Conservation (phyloP, 805 yeast species). For the Nakazawaea pomicola region DNA sequence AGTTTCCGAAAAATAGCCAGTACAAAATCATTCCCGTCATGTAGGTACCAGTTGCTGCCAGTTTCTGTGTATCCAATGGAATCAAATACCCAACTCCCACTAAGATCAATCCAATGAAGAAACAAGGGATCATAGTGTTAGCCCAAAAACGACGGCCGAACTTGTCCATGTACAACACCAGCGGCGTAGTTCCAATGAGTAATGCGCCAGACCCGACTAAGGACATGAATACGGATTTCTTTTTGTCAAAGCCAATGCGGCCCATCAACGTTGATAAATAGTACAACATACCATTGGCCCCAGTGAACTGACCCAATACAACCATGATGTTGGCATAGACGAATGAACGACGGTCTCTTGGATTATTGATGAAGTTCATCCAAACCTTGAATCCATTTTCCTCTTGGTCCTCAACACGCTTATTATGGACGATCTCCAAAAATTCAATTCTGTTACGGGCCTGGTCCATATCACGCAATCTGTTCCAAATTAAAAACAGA, state of each 20-base stretch:
- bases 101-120: slow-evolving; percentile 54
- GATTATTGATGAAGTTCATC: slow-evolving; percentile 46
- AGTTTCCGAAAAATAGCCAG: slow-evolving; percentile 62
- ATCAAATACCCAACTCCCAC: slow-evolving; percentile 55
- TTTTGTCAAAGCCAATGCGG: slow-evolving; percentile 47
- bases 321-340: slow-evolving; percentile 55
- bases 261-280: slow-evolving; percentile 56
- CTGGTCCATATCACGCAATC: slow-evolving; percentile 43
- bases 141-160: slow-evolving; percentile 62
- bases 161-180: slow-evolving; percentile 51
- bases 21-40: slow-evolving; percentile 58
- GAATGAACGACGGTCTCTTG: slow-evolving; percentile 59
- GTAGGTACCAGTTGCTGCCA: slow-evolving; percentile 56
- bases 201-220: slow-evolving; percentile 65
- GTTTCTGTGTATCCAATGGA: slow-evolving; percentile 26
- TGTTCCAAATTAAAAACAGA: slow-evolving; percentile 51
- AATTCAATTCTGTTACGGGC: slow-evolving; percentile 45
- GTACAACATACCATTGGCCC: slow-evolving; percentile 64
- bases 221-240: slow-evolving; percentile 60
- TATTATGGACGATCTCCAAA: slow-evolving; percentile 50
- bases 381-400: slow-evolving; percentile 32
- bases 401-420: slow-evolving; percentile 32
- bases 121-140: slow-evolving; percentile 47
- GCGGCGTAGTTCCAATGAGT: slow-evolving; percentile 62
- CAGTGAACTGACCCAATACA: slow-evolving; percentile 59